Conservation (phyloP, 2,329 filamentous ascomycete species). For the Talaromyces sp. region DNA sequence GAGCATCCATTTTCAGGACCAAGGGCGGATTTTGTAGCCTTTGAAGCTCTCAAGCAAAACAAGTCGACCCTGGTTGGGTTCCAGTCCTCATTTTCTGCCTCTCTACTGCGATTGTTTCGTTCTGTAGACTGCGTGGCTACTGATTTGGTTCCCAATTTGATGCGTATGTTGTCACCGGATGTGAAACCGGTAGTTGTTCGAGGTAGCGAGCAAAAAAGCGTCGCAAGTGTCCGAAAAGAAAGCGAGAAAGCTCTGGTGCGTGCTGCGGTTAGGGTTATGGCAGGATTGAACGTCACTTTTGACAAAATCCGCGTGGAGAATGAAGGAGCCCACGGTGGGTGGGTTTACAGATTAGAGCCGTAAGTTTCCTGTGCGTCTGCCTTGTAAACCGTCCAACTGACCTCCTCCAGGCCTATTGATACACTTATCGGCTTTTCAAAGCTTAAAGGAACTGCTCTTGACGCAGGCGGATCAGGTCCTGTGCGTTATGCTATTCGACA, state of each 20-base stretch:
- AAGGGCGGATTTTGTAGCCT: constrained; percentile 72
- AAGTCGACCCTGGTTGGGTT: constrained; percentile 66
- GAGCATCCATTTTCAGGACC: constrained; percentile 73
- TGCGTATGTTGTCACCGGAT: constrained; percentile 78
- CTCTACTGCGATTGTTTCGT: constrained; percentile 70
- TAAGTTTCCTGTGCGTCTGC: constrained; percentile 48
- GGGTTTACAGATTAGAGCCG: constrained; percentile 93
- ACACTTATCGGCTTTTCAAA: constrained; percentile 60
- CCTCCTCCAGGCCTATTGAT: constrained; percentile 58
- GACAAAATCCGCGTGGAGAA: constrained; percentile 74
- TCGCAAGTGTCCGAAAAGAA: constrained; percentile 83
- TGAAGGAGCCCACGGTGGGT: constrained; percentile 58
- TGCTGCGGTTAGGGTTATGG: constrained; percentile 73
- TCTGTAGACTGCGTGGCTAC: constrained; percentile 70
- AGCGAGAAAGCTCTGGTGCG: constrained; percentile 74
- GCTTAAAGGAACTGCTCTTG: constrained; percentile 35
- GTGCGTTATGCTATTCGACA: constrained; percentile 90
- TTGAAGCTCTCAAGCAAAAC: constrained; percentile 75
- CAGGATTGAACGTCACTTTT: constrained; percentile 74
- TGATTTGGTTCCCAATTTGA: constrained; percentile 78
- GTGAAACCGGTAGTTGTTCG: constrained; percentile 84
- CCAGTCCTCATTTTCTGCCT: constrained; percentile 65
- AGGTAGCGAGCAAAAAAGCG: constrained; percentile 58
- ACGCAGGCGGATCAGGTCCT: constrained; percentile 55
- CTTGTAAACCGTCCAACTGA: constrained; percentile 24